Evolutionary conservation across 306 rosid genomes (phyloP), one percentile per base, ranked within the genome.

Genomic region (Cicer yamashitae): DNA sequence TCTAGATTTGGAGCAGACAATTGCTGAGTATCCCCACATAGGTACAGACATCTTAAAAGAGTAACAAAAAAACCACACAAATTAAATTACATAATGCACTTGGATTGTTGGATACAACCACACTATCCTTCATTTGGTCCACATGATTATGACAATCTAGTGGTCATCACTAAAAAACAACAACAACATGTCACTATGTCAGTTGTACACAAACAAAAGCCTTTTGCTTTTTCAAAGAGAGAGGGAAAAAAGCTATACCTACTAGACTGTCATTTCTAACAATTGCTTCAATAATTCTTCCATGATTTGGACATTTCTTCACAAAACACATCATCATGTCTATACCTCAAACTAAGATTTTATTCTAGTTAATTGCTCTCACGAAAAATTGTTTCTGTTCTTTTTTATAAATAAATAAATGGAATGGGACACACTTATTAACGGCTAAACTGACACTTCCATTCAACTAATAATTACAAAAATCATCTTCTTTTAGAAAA

Each of bases 1-100:
- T 14, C 85, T 71, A 68, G 78, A 81, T 84, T 81, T 84, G 81
- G 83, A 58, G 88, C 83, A 81, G 75, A 79, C 85, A 84, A 17
- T 50, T 71, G 57, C 81, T 66, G 38, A 45, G 62, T 71, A 67
- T 61, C 83, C 87, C 87, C 75, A 77, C 82, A 62, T 62, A 69
- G 81, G 77, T 84, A 81, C 85, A 81, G 7, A 46, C 62, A 69
- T 73, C 78, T 73, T 84, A 73, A 70, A 52, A 81, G 75, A 57
- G 82, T 54, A 81, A 84, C 8, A 77, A 22, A 57, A 73, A 47
- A 46, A 77, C 51, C 82, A 60, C 65, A 59, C 9, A 59, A 47
- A 4, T 30, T 30, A 30, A 50, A 54, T 64, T 51, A 6, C 81
- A 75, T 15, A 15, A 61, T 51, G 73, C 79, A 71, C 72, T 71